phyloP scores from a whole-genome alignment of 768 basidiomycete species.

The Calvatia gigantea region DNA sequence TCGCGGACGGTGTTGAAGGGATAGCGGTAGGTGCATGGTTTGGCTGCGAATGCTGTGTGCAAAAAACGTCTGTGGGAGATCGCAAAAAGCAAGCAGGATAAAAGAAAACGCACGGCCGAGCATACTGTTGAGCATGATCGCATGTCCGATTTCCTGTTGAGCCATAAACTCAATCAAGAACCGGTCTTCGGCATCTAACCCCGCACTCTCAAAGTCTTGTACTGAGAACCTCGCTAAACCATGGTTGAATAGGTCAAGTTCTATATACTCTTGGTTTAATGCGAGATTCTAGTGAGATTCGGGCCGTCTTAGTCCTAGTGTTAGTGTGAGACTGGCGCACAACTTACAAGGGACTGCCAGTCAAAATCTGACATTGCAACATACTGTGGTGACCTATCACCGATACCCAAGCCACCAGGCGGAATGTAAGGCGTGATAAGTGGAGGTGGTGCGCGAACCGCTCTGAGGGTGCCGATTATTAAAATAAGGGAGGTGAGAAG shows the following conservation, averaged over 20 bases:
- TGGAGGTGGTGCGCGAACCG: background rate
- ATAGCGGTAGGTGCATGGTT: constrained; percentile 56
- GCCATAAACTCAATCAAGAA: constrained; percentile 61
- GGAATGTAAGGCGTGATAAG: constrained; percentile 16
- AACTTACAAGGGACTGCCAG: constrained; percentile 23
- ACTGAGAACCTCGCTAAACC: constrained; percentile 51
- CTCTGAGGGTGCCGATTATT: background rate
- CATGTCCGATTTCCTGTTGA: constrained; percentile 62
- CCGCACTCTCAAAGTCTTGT: constrained; percentile 53
- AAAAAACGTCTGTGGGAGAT: constrained; percentile 1
- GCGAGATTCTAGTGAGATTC: constrained; percentile 39
- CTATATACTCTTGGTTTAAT: constrained; percentile 63
- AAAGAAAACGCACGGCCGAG: constrained; percentile 26
- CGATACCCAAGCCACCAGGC: constrained; percentile 19
- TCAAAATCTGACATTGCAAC: constrained; percentile 23
- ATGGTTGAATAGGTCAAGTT: constrained; percentile 56
- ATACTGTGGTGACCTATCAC: constrained; percentile 19
- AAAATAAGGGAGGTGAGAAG: background rate
- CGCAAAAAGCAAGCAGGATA: background rate
- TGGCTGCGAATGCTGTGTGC: constrained; percentile 34
- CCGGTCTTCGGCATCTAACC: constrained; percentile 49
- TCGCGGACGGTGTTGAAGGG: constrained; percentile 53
- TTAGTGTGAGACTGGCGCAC: background rate
- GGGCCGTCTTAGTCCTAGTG: background rate
- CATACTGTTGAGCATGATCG: constrained; percentile 49